phyloP scores from a whole-genome alignment of 2,329 filamentous ascomycete genomes.

The Graphilbum ipis-grandicollis region DNA sequence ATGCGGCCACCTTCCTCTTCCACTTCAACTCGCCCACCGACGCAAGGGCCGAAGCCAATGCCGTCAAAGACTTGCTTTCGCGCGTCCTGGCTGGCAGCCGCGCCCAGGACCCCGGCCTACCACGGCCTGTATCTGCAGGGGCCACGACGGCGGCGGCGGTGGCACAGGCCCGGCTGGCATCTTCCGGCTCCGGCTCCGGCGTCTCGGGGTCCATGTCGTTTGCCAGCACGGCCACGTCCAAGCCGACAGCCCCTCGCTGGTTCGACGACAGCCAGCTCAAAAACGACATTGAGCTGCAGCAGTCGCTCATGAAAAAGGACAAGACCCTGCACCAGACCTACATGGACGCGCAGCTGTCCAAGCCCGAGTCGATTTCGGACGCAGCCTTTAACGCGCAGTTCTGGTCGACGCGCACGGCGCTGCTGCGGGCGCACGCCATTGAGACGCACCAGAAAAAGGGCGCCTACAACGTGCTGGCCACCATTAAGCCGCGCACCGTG shows the following conservation, averaged over 20 bases:
- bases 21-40: conserved; percentile 66
- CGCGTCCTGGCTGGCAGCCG: conserved; percentile 58
- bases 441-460: conserved; percentile 75
- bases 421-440: conserved; percentile 79
- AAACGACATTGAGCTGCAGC: conserved; percentile 64
- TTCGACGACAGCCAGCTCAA: conserved; percentile 71
- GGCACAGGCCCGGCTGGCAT: neutral
- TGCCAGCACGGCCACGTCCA: conserved; percentile 47
- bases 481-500: conserved; percentile 64
- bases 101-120: conserved; percentile 29
- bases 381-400: conserved; percentile 81
- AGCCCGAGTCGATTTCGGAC: conserved; percentile 67
- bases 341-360: conserved; percentile 65
- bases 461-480: conserved; percentile 83
- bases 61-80: conserved; percentile 67
- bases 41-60: conserved; percentile 69
- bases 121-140: conserved; percentile 21
- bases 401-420: conserved; percentile 75
- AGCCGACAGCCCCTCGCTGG: conserved; percentile 41
- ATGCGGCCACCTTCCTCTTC: conserved; percentile 63
- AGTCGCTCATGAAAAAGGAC: conserved; percentile 74
- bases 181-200: conserved; percentile 16
- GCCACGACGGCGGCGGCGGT: conserved; percentile 11
- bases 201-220: conserved; percentile 60
- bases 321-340: conserved; percentile 64